Evolutionary conservation across 2,329 filamentous ascomycete species (phyloP).

Genomic region (Cercospora sp.): DNA sequence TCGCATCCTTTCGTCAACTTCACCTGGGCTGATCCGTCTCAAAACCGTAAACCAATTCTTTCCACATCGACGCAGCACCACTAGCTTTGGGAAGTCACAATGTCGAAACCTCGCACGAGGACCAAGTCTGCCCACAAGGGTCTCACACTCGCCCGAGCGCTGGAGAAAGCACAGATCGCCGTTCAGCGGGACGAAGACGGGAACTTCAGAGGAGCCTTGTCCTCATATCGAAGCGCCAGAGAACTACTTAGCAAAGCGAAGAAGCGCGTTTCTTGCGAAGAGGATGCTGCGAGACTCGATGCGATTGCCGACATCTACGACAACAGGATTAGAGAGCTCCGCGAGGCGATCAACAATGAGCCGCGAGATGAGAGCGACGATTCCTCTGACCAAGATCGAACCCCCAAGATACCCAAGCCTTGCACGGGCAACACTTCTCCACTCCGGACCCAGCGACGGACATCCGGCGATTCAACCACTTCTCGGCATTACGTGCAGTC

Average conservation of each 20-base stretch:
- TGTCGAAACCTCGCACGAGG: not conserved
- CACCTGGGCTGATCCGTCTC: not conserved
- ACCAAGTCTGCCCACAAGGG: not conserved
- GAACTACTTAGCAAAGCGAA: constrained; percentile 11
- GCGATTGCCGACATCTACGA: constrained; percentile 4
- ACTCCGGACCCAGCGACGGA: not conserved
- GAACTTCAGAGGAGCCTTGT: constrained; percentile 9
- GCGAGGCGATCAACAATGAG: constrained; percentile 11
- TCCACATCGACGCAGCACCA: not conserved
- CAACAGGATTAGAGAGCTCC: constrained; percentile 2
- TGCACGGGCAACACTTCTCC: not conserved
- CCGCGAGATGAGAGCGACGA: constrained; percentile 11
- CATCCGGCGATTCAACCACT: not conserved
- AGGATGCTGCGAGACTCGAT: constrained; percentile 5
- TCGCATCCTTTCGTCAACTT: constrained; percentile 5
- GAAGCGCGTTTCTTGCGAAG: constrained; percentile 5
- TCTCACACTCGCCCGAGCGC: not conserved
- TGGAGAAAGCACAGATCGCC: constrained; percentile 10
- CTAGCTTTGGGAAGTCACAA: not conserved
- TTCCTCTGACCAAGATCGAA: not conserved
- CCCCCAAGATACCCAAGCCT: not conserved
- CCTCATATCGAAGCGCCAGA: constrained; percentile 9
- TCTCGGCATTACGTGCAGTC: not conserved
- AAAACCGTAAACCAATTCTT: not conserved
- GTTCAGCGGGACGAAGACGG: constrained; percentile 10